phyloP scores from a whole-genome alignment of 225 moss, liverwort and hornwort species.

The Physcomitrellopsis africana region DNA sequence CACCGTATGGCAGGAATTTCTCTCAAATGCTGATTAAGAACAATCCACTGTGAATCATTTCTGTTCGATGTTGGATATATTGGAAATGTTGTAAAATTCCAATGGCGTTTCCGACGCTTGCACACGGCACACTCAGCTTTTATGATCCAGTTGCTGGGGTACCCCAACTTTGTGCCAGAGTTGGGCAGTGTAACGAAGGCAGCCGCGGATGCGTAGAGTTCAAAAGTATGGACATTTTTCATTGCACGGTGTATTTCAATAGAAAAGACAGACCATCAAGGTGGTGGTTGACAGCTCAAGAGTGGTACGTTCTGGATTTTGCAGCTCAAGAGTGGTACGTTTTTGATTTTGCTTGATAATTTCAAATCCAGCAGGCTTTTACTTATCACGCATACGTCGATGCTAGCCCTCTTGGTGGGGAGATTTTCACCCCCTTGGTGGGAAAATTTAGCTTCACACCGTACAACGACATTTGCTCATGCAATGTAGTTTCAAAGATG shows the following conservation, averaged over 20 bases:
- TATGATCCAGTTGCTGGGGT: background rate
- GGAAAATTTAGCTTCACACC: too few relatives aligned
- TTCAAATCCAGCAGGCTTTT: too few relatives aligned
- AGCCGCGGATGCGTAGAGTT: conserved; percentile 26
- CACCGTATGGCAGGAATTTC: too few relatives aligned
- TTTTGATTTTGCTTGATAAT: background rate
- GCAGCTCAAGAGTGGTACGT: background rate
- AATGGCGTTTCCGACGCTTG: conserved; percentile 26
- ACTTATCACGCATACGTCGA: background rate
- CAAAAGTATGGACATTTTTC: background rate
- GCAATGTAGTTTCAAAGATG: too few relatives aligned
- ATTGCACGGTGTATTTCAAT: background rate
- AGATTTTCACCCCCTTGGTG: too few relatives aligned
- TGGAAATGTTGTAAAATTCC: too few relatives aligned
- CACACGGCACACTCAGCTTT: background rate
- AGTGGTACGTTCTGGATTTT: conserved; percentile 3
- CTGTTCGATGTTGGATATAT: background rate
- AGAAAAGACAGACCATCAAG: background rate
- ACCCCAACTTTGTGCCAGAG: background rate
- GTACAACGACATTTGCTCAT: too few relatives aligned
- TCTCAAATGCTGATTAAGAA: too few relatives aligned
- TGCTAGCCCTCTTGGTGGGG: too few relatives aligned
- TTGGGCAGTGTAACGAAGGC: background rate
- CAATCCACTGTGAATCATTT: too few relatives aligned
- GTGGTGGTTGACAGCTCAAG: background rate